phyloP scores from a whole-genome alignment of 257 asterid species.

The Solanum megistacrolobum region DNA sequence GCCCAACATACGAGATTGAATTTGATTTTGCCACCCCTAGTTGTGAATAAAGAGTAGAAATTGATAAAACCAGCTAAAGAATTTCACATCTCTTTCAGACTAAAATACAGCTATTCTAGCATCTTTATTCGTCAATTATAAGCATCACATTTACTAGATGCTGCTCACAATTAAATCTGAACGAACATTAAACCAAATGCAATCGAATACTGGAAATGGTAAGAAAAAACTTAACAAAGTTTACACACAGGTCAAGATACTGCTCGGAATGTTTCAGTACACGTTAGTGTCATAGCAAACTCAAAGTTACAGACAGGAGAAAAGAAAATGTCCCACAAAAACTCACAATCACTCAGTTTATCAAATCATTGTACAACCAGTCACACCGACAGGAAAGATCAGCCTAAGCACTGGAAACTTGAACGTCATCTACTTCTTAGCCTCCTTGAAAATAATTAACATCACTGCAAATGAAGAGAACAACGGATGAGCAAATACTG shows the following conservation, averaged over 20 bases:
- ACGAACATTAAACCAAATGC: background rate
- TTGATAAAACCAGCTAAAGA: background rate
- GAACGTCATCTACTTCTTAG: background rate
- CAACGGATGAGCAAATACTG: background rate
- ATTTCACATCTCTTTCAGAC: background rate
- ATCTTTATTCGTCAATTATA: background rate
- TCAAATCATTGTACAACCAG: constrained; percentile 1
- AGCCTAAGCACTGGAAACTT: background rate
- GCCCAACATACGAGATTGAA: no score
- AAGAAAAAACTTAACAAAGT: background rate
- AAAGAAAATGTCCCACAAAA: background rate
- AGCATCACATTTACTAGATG: background rate
- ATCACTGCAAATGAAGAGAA: constrained; percentile 1
- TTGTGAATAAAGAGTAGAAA: background rate
- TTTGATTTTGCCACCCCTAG: background rate
- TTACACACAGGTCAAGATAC: background rate
- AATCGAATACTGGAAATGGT: background rate
- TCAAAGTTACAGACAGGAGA: background rate
- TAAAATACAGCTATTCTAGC: background rate
- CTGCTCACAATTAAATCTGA: background rate
- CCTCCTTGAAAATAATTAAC: background rate
- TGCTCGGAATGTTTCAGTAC: background rate
- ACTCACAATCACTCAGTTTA: background rate
- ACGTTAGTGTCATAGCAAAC: background rate
- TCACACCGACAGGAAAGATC: background rate